Base-by-base conservation (phyloP, 2,329 filamentous ascomycete species). In the Paecilomyces dactylethromorphus region DNA sequence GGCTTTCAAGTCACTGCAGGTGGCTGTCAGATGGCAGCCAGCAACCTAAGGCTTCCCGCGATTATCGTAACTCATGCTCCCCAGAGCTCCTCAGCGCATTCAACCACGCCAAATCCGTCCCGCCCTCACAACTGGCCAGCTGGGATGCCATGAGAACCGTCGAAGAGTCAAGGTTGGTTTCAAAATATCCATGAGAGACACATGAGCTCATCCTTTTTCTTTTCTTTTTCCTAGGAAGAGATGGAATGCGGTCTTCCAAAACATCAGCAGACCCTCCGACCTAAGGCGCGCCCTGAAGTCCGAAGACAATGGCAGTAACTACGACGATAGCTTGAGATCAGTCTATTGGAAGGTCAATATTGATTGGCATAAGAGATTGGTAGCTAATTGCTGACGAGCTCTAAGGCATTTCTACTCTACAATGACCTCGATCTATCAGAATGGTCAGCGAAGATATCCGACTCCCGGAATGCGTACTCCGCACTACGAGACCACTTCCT, bases 331-430 rank as follows among this genome's bases (percentile, higher is more conserved):
- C 13, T 84, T 92, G 63, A 86, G 92, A 58, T 97, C 93, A 2
- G 83, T 95, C 39, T 96, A 89, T 74, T 97, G 93, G 93, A 97
- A 96, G 85, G 90, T 88, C 70, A 57, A 61, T 56, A 59, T 54
- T n/a, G 3, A 29, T 39, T 39, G 31, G 61, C 56, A 50, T 31
- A 59, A 58, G 26, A 39, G 15, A 50, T 22, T 56, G 55, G 33
- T 53, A 24, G 26, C 45, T 7, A 5, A 52, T 7, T 59, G 53
- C 58, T 51, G 54, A 54, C 56, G 21, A 52, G 49, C 32, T 15
- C 29, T 21, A 65, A 93, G 90, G 84, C 85, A 39, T 96, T 97
- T 72, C 79, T 97, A 53, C 80, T 96, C 31, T 93, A 92, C 70
- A 85, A 88, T 63, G 82, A 83, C 56, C 77, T 87, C 10, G 81